Percentiles rank a stretch among this genome's conserved stretches.
Conservation (phyloP, 2,329 filamentous ascomycete species). For the Hypoxylon sp. region DNA sequence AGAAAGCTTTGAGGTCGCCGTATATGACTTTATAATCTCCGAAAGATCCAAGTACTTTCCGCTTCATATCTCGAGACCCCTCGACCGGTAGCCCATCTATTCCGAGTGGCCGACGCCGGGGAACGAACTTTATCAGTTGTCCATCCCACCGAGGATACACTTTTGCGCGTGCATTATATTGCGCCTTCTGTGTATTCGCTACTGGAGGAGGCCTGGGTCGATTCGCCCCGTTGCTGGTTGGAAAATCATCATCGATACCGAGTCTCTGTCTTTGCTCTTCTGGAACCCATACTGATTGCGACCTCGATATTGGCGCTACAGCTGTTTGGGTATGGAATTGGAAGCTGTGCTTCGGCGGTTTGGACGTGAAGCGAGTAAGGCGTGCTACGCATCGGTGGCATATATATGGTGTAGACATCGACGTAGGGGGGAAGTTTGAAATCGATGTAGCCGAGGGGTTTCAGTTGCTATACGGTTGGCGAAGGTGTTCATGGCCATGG, state of each 20-base stretch:
- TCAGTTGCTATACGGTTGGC: constrained; percentile 17
- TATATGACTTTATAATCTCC: constrained; percentile 32
- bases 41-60: constrained; percentile 39
- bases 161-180: constrained; percentile 9
- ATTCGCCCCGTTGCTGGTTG: background rate
- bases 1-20: constrained; percentile 39
- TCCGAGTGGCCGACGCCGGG: background rate
- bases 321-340: constrained; percentile 36
- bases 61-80: constrained; percentile 31
- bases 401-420: constrained; percentile 48
- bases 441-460: constrained; percentile 11
- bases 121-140: constrained; percentile 22
- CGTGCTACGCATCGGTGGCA: constrained; percentile 48
- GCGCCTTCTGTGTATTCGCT: background rate
- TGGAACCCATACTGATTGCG: constrained; percentile 21
- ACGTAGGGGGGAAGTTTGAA: constrained; percentile 19
- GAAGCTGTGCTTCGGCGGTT: constrained; percentile 19
- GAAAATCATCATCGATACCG: constrained; percentile 5
- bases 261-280: constrained; percentile 7
- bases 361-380: constrained; percentile 31
- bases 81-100: constrained; percentile 2
- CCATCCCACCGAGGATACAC: constrained; percentile 18
- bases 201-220: background rate
- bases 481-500: constrained; percentile 20
- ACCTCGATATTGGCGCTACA: constrained; percentile 10